These are phyloP conservation scores for Vitis hybrid DNA, from an alignment of 177 flowering plant species.

Conservation along the genomic window DNA sequence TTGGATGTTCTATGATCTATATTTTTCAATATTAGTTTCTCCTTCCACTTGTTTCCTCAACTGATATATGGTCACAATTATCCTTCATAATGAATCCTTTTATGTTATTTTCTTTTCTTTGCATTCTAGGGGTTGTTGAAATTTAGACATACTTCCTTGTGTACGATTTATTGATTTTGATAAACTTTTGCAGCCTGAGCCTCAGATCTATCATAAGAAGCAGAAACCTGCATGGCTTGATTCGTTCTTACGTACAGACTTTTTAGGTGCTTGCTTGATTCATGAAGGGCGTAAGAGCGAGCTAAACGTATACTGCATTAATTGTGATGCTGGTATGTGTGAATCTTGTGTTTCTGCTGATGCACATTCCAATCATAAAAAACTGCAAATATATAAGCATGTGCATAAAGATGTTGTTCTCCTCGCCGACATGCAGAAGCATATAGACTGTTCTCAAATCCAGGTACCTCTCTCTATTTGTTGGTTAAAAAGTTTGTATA, in stretches of 20 bases:
- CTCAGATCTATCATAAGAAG: no score
- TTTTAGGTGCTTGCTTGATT: not conserved
- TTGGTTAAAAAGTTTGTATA: no score
- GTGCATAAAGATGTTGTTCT: slow-evolving; percentile 10
- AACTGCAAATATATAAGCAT: slow-evolving; percentile 13
- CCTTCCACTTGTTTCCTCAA: no score
- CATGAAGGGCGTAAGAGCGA: slow-evolving; percentile 12
- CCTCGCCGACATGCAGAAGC: slow-evolving; percentile 3
- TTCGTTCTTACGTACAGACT: not conserved
- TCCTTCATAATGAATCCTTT: no score
- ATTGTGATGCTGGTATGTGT: slow-evolving; percentile 7
- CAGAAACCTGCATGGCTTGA: not conserved
- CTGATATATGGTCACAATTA: no score
- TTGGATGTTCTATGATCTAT: no score
- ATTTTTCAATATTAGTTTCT: no score
- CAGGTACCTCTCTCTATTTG: slow-evolving; percentile 10
- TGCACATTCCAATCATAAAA: not conserved
- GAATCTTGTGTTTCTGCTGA: slow-evolving; percentile 6
- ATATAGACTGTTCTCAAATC: slow-evolving; percentile 4
- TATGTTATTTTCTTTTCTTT: no score
- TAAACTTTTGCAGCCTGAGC: no score
- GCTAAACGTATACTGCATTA: slow-evolving; percentile 14
- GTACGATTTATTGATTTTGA: no score
- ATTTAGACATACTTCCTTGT: no score
- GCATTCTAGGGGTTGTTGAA: no score